phyloP scores from a whole-genome alignment of 495 filamentous ascomycete genomes.

The Hypoxylon perforatum region DNA sequence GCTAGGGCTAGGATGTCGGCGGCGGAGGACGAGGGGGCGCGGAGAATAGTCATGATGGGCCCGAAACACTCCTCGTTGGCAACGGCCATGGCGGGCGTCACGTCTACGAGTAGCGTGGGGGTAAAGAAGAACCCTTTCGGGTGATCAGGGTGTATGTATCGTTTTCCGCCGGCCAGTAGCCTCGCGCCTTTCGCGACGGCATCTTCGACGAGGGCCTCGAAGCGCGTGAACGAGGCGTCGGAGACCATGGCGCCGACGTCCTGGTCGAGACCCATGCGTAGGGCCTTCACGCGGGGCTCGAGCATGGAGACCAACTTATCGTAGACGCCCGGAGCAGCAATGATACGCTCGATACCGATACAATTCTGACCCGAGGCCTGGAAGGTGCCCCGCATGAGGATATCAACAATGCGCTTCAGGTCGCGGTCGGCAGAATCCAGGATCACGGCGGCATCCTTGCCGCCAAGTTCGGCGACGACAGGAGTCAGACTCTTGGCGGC shows the following conservation, averaged over 20 bases:
- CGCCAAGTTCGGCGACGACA: slow-evolving; percentile 88
- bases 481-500: slow-evolving; percentile 87
- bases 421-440: slow-evolving; percentile 80
- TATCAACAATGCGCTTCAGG: slow-evolving; percentile 75
- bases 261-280: slow-evolving; percentile 71
- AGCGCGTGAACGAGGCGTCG: slow-evolving; percentile 70
- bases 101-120: slow-evolving; percentile 89
- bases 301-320: slow-evolving; percentile 75
- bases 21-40: slow-evolving; percentile 63
- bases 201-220: slow-evolving; percentile 78
- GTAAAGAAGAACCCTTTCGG: slow-evolving; percentile 88
- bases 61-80: slow-evolving; percentile 93
- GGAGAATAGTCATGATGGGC: slow-evolving; percentile 87
- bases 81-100: slow-evolving; percentile 81
- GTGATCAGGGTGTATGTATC: slow-evolving; percentile 73
- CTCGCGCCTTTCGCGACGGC: slow-evolving; percentile 81
- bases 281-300: slow-evolving; percentile 71
- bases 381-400: slow-evolving; percentile 91
- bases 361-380: slow-evolving; percentile 99
- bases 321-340: slow-evolving; percentile 81
- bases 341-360: slow-evolving; percentile 93
- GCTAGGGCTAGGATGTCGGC: slow-evolving; percentile 73
- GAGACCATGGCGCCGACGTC: slow-evolving; percentile 96
- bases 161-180: slow-evolving; percentile 83
- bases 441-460: slow-evolving; percentile 94